These are phyloP conservation scores for Jacaranda mimosifolia DNA, from an alignment of 257 asterid species.

Conservation along the genomic window DNA sequence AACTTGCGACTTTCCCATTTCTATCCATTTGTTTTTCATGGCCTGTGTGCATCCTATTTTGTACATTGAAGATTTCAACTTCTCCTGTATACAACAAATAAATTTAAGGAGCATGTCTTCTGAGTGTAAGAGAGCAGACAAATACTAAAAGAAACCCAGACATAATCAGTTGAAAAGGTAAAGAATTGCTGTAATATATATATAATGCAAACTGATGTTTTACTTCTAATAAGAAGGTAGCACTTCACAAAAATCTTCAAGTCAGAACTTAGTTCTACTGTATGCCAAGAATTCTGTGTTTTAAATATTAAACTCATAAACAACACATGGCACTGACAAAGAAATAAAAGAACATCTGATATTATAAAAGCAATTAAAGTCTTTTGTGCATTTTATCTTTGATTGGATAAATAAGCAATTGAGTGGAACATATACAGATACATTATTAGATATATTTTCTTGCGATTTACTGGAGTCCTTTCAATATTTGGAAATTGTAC, in stretches of 20 bases:
- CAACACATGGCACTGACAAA: not conserved
- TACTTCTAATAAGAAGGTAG: not conserved
- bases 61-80: constrained; percentile 62
- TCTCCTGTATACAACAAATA: constrained; percentile 62
- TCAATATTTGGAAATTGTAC: no score
- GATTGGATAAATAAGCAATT: no score
- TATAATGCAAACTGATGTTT: no score
- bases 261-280: no score
- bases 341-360: not conserved
- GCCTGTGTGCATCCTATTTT: constrained; percentile 70
- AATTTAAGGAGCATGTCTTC: constrained; percentile 28
- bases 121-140: not conserved
- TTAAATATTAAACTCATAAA: not conserved
- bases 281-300: not conserved
- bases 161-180: no score
- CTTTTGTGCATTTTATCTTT: no score
- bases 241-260: no score
- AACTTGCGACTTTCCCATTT: constrained; percentile 71
- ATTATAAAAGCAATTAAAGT: constrained; percentile 15
- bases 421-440: no score
- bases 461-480: no score
- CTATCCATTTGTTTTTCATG: constrained; percentile 91
- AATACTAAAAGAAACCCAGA: no score
- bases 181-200: no score
- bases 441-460: no score